Evolutionary conservation across 2,329 filamentous ascomycete genomes (phyloP).

Genomic region (Aspergillus aculeatinus): DNA sequence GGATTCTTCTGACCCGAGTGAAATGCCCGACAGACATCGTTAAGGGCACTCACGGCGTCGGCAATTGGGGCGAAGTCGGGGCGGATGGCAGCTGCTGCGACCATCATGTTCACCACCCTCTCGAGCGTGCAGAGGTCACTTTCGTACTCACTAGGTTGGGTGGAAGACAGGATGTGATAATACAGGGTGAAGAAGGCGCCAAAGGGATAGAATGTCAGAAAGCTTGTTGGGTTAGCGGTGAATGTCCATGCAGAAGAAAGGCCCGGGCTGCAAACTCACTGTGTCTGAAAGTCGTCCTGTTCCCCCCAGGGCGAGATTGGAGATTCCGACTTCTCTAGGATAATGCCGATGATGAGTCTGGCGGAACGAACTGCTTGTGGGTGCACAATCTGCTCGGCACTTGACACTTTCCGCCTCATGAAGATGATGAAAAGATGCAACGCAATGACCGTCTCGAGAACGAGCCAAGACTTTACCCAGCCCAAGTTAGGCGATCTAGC

Average conservation of each 20-base stretch:
- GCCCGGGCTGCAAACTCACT: too few relatives aligned
- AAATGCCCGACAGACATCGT: conserved; percentile 4
- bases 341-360: conserved; percentile 2
- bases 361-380: conserved; percentile 7
- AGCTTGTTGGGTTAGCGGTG: background rate
- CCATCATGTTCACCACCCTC: background rate
- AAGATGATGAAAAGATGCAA: conserved; percentile 7
- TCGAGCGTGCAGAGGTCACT: background rate
- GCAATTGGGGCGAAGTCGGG: conserved; percentile 6
- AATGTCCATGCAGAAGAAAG: too few relatives aligned
- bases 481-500: background rate
- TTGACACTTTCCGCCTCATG: background rate
- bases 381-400: background rate
- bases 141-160: background rate
- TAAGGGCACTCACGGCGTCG: conserved; percentile 5
- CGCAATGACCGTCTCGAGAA: conserved; percentile 1
- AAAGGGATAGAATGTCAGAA: conserved; percentile 9
- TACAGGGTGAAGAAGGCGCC: conserved; percentile 12
- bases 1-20: background rate
- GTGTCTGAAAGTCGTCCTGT: too few relatives aligned
- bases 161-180: conserved; percentile 1
- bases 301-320: background rate
- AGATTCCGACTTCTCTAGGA: background rate
- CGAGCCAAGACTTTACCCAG: background rate
- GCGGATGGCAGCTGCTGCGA: background rate